Percentiles rank a stretch among this genome's conserved stretches.
phyloP scores from a whole-genome alignment of 2,329 filamentous ascomycete genomes.

The Clonostachys byssicola region DNA sequence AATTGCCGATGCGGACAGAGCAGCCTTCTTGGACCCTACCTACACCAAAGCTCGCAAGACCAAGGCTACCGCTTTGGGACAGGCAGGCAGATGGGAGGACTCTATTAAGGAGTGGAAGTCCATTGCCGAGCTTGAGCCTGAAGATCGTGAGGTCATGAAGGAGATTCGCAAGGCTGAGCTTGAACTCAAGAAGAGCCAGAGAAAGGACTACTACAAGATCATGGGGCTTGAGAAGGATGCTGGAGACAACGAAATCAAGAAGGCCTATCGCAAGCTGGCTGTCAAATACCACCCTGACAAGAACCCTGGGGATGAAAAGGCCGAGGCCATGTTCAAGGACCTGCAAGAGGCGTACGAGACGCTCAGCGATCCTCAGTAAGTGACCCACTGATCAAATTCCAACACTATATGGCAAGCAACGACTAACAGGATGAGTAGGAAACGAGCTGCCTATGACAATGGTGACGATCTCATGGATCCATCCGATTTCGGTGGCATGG shows the following conservation, averaged over 20 bases:
- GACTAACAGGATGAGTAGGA: conserved; percentile 49
- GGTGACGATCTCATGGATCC: conserved; percentile 89
- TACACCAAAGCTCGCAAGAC: conserved; percentile 93
- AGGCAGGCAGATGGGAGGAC: conserved; percentile 87
- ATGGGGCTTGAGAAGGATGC: conserved; percentile 84
- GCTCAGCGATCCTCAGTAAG: conserved; percentile 87
- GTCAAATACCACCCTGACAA: conserved; percentile 97
- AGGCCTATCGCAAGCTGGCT: conserved; percentile 91
- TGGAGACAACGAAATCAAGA: conserved; percentile 83
- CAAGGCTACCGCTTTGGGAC: conserved; percentile 83
- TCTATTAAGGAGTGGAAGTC: conserved; percentile 85
- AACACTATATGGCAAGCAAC: neutral
- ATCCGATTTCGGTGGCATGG: conserved; percentile 77
- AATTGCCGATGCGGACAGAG: conserved; percentile 80
- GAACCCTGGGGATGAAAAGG: conserved; percentile 81
- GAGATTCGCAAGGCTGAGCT: conserved; percentile 89
- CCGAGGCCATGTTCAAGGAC: conserved; percentile 94
- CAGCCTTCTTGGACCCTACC: conserved; percentile 74
- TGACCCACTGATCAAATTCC: conserved; percentile 13
- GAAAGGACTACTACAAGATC: conserved; percentile 99
- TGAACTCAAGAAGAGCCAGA: conserved; percentile 94
- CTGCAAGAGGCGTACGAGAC: conserved; percentile 96
- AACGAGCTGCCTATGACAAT: conserved; percentile 85
- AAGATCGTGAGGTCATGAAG: conserved; percentile 74
- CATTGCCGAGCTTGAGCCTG: conserved; percentile 76